Evolutionary conservation across 208 protist genomes (phyloP), one percentile per base, ranked within the genome.

Genomic region (Kentomonas sorsogonicus): DNA sequence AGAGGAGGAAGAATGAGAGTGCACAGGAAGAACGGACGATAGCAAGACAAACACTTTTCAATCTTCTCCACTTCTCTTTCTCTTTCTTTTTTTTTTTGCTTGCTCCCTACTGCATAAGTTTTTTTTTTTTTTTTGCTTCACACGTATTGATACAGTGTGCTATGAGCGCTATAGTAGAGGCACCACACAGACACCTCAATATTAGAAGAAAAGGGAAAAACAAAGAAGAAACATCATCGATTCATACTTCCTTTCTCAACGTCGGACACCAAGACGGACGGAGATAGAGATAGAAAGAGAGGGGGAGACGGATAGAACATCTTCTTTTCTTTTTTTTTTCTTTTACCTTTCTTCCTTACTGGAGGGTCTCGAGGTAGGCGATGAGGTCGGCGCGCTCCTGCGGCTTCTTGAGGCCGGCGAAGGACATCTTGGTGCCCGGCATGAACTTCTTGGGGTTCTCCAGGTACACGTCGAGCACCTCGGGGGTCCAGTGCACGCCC

Each of bases 391-490:
- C 86, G 60, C 96, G 83, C 62, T 98, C 96, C 60, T 93, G 79
- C 27, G 72, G 79, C 65, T 94, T 97, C 68, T 97, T 97, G 26
- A 98, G 58, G 53, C 96, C 96, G 33, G 93, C 92, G 59, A 98
- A 98, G 34, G 93, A 95, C 96, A 98, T 98, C 80, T 98, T 98
- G 51, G 93, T 98, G 55, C 94, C 95, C 26, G 96, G 96, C 77
- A 98, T 97, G 70, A 96, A 98, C 88, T 98, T 98, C 90, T 98
- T 98, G 52, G 96, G 96, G 70, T 98, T 97, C 74, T 95, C 79
- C 33, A 98, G 76, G 65, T 98, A 98, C 34, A 96, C 86, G 65
- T 95, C 89, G 25, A 98, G 81, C 55, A 92, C 86, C 50, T 98
- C 78, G 27, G 92, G 79, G 48, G 75, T 95, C 97, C 97, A 98